Evolutionary conservation across 805 yeast species (phyloP).

Genomic region (Saccharomycopsis capsularis): DNA sequence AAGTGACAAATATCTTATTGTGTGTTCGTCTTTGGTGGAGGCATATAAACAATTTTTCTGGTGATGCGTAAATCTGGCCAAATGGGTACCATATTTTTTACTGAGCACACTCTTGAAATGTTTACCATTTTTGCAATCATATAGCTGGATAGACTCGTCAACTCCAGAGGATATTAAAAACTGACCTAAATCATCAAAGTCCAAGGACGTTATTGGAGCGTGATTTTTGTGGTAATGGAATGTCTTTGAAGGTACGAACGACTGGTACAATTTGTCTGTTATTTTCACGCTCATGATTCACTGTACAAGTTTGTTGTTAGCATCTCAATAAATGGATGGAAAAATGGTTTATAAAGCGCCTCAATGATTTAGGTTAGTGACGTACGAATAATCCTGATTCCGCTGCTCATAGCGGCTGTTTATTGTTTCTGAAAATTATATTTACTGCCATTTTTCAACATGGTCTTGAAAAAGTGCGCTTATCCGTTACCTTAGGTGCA

Average conservation of each 20-base stretch:
- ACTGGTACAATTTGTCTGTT: background rate
- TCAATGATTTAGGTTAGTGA: no score
- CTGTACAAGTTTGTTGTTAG: no score
- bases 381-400: no score
- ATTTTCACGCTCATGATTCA: background rate
- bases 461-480: no score
- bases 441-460: no score
- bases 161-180: constrained; percentile 68
- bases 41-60: constrained; percentile 71
- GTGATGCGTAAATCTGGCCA: constrained; percentile 76
- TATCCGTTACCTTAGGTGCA: no score
- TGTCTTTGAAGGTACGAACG: constrained; percentile 39
- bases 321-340: background rate
- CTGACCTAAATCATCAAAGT: constrained; percentile 80
- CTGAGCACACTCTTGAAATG: constrained; percentile 64
- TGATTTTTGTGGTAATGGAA: constrained; percentile 41
- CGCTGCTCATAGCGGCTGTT: no score
- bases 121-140: constrained; percentile 64
- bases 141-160: constrained; percentile 77
- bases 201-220: constrained; percentile 59
- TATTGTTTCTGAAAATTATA: no score
- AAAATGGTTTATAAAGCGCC: background rate
- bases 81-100: constrained; percentile 87
- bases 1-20: constrained; percentile 67
- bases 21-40: constrained; percentile 73